phyloP scores from a whole-genome alignment of 1,284 basidiomycete species.

The Veloboletus limbatus region DNA sequence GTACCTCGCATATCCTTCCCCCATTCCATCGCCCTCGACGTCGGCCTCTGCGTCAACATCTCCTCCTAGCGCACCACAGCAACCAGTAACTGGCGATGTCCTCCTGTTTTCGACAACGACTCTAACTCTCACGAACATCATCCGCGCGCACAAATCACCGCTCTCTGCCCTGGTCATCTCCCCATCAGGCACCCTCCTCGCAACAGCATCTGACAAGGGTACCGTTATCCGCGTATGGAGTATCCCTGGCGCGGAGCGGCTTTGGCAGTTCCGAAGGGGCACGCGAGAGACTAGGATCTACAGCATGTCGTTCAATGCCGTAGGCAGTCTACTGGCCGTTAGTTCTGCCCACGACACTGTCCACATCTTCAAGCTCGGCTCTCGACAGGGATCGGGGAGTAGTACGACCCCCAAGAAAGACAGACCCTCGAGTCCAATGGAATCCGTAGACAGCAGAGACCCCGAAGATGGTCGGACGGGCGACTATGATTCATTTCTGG shows the following conservation, averaged over 20 bases:
- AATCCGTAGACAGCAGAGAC: conserved; percentile 63
- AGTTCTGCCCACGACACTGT: conserved; percentile 94
- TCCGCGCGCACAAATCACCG: conserved; percentile 95
- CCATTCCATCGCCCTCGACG: conserved; percentile 80
- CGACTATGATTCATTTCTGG: conserved; percentile 75
- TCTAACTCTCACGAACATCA: conserved; percentile 90
- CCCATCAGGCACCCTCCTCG: conserved; percentile 85
- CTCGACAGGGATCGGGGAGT: conserved; percentile 23
- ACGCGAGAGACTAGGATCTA: conserved; percentile 86
- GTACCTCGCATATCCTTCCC: conserved; percentile 94
- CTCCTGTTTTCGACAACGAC: conserved; percentile 92
- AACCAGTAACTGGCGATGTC: conserved; percentile 73
- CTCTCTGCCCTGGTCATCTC: conserved; percentile 89
- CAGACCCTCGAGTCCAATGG: conserved; percentile 52
- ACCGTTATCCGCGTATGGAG: conserved; percentile 96
- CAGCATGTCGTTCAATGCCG: conserved; percentile 89
- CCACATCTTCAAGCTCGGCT: conserved; percentile 87
- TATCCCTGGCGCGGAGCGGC: conserved; percentile 86
- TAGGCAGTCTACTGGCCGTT: conserved; percentile 83
- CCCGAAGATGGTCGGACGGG: conserved; percentile 51
- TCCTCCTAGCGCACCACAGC: conserved; percentile 41
- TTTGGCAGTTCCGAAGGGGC: conserved; percentile 94
- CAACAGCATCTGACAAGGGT: conserved; percentile 93
- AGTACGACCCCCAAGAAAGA: conserved; percentile 22
- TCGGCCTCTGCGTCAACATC: conserved; percentile 46